phyloP scores from a whole-genome alignment of 495 filamentous ascomycete genomes.

The Penicillium soppii region DNA sequence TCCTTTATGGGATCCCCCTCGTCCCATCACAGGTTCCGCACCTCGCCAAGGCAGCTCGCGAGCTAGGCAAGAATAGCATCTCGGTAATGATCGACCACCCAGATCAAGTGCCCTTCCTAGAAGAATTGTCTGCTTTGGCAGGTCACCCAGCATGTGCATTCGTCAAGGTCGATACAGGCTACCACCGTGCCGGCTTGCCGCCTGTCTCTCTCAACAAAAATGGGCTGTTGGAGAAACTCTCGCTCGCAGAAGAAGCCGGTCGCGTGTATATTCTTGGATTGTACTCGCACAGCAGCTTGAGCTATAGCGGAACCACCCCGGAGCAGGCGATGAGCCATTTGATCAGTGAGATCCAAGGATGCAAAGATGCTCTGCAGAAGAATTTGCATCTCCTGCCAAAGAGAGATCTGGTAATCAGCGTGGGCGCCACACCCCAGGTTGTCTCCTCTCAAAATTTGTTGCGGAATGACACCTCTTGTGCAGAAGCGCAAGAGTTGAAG shows the following conservation, averaged over 20 bases:
- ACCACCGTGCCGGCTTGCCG: conserved; percentile 69
- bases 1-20: conserved; percentile 76
- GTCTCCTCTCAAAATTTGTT: conserved; percentile 53
- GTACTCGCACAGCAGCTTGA: conserved; percentile 79
- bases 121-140: conserved; percentile 33
- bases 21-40: conserved; percentile 59
- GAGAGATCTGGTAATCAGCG: conserved; percentile 59
- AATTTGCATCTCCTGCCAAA: conserved; percentile 27
- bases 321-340: conserved; percentile 58
- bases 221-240: conserved; percentile 50
- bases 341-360: conserved; percentile 57
- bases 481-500: conserved; percentile 22
- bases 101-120: conserved; percentile 53
- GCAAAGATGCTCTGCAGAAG: conserved; percentile 47
- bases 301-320: conserved; percentile 55
- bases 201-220: conserved; percentile 50
- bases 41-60: conserved; percentile 49
- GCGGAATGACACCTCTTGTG: not conserved
- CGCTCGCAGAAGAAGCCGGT: conserved; percentile 34
- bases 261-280: conserved; percentile 57
- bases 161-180: conserved; percentile 78
- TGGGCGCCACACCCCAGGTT: conserved; percentile 81
- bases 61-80: conserved; percentile 53
- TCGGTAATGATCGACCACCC: conserved; percentile 73
- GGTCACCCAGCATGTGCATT: conserved; percentile 55